phyloP scores from a whole-genome alignment of 306 rosid species.

The Neltuma alba region DNA sequence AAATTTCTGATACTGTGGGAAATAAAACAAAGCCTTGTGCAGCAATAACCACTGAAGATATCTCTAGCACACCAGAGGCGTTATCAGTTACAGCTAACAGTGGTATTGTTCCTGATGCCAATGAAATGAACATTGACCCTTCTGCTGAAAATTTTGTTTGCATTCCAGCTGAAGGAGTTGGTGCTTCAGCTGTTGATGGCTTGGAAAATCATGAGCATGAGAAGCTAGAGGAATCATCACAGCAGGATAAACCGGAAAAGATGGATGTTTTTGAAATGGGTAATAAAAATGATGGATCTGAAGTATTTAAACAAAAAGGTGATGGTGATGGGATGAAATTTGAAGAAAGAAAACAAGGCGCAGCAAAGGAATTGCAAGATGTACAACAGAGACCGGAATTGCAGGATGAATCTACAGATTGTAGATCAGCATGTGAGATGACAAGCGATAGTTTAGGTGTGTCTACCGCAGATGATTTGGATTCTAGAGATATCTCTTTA shows the following conservation, averaged over 20 bases:
- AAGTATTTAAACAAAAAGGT: constrained; percentile 31
- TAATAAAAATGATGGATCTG: constrained; percentile 37
- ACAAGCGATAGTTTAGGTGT: constrained; percentile 30
- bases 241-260: constrained; percentile 35
- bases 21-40: constrained; percentile 36
- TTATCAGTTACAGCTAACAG: constrained; percentile 36
- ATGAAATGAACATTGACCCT: constrained; percentile 38
- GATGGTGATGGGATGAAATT: constrained; percentile 6
- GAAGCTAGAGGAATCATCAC: constrained; percentile 34
- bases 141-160: constrained; percentile 28
- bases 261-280: constrained; percentile 23
- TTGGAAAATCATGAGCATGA: constrained; percentile 29
- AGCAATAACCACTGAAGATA: constrained; percentile 33
- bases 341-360: neutral
- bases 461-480: constrained; percentile 31
- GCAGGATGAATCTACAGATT: constrained; percentile 44
- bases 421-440: constrained; percentile 39
- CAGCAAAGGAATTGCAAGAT: neutral
- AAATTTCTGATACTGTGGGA: constrained; percentile 49
- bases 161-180: constrained; percentile 48
- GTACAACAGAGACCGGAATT: neutral
- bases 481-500: constrained; percentile 38
- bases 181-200: constrained; percentile 36
- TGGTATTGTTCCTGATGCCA: constrained; percentile 30
- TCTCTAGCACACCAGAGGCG: constrained; percentile 35